Percentiles rank a stretch among this genome's conserved stretches.
Evolutionary conservation across 108 stramenopile species (phyloP).

Genomic region (Parmales sp.): DNA sequence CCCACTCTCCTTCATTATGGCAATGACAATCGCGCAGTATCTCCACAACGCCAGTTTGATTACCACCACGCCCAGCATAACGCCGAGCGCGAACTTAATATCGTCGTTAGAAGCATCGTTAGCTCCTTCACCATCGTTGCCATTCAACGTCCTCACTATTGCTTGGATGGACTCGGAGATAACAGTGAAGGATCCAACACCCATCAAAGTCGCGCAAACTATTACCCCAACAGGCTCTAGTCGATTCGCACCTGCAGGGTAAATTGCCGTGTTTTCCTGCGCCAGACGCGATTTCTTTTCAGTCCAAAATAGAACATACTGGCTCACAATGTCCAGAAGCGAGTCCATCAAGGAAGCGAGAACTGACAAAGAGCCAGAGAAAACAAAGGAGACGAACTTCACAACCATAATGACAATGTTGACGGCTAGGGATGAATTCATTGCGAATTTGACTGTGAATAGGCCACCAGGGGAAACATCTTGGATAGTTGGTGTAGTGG

Average conservation of each 20-base stretch:
- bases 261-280: slow-evolving; percentile 44
- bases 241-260: slow-evolving; percentile 79
- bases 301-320: slow-evolving; percentile 67
- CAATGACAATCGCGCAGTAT: slow-evolving; percentile 37
- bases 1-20: slow-evolving; percentile 15
- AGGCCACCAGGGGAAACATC: no score
- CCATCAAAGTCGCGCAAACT: slow-evolving; percentile 86
- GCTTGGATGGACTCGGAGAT: slow-evolving; percentile 35
- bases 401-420: slow-evolving; percentile 66
- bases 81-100: slow-evolving; percentile 20
- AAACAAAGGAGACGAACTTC: slow-evolving; percentile 64
- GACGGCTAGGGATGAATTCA: slow-evolving; percentile 61
- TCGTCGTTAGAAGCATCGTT: slow-evolving; percentile 4
- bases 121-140: slow-evolving; percentile 21
- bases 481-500: no score
- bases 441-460: no score
- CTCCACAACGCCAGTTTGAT: slow-evolving; percentile 56
- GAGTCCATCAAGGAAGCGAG: slow-evolving; percentile 79
- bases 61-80: slow-evolving; percentile 63
- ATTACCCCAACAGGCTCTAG: slow-evolving; percentile 86
- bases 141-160: slow-evolving; percentile 25
- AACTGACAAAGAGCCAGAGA: slow-evolving; percentile 66
- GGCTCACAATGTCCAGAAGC: slow-evolving; percentile 77
- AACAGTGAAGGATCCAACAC: slow-evolving; percentile 79
- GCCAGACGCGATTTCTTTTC: slow-evolving; percentile 45